Evolutionary conservation across 441 rosid species (phyloP), one percentile per base, ranked within the genome.

Genomic region (Adansonia grandidieri): DNA sequence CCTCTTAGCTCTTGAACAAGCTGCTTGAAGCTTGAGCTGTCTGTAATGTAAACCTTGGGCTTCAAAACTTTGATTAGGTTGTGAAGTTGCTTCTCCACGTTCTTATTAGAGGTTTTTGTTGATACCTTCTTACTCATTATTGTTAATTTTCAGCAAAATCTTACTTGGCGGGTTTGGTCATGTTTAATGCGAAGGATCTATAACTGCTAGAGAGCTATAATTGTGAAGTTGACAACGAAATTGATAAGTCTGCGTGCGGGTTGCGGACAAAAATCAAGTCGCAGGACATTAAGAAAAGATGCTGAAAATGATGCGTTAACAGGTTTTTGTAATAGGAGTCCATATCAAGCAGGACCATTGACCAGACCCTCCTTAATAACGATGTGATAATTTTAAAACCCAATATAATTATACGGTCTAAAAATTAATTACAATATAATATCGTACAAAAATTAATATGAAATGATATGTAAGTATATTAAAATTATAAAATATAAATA

Each of bases 11-110:
- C 70, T 22, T 74, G 70, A 60, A 74, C 77, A 62, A 74, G 70
- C 60, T 62, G 60, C 45, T 62, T 74, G 58, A 74, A 74, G 70
- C 58, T 74, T 24, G 70, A 47, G 68, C 77, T 19, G 57, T 74
- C 44, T 14, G 77, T 74, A 32, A 74, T 74, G 77, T 74, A 74
- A 65, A 74, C 77, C 57, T 58, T 74, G 28, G 77, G 77, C 77
- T 48, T 74, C 70, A 74, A 22, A 62, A 44, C 47, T 20, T 74
- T 62, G 5, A 47, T 48, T 5, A 62, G 60, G 9, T 47, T 47
- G 19, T 54, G 77, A 6, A 62, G 60, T 9, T 61, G 77, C 58
- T 74, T 74, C 77, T 58, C 28, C 28, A 24, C 68, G 17, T 74
- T 61, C 70, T 24, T 24, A 24, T 61, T 61, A 50, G 45, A 7